Evolutionary conservation across 306 rosid genomes (phyloP).

Genomic region (Lotus japonicus): DNA sequence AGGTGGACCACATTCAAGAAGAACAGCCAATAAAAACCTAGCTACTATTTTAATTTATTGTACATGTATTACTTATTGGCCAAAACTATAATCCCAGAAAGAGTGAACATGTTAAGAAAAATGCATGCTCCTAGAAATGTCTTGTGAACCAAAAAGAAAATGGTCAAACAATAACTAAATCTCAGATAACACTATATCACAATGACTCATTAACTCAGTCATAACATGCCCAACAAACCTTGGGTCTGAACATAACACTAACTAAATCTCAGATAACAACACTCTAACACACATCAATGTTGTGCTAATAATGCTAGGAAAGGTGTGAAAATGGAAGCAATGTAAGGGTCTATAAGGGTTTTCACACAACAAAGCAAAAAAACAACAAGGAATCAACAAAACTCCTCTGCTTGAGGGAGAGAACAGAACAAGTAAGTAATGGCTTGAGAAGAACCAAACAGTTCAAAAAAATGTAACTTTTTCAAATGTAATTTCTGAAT

Average conservation of each 20-base stretch:
- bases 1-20: conserved; percentile 17
- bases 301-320: neutral
- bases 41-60: neutral
- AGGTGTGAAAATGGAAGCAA: neutral
- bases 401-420: neutral
- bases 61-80: neutral
- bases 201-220: neutral
- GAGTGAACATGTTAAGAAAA: neutral
- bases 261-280: conserved; percentile 12
- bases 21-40: conserved; percentile 2
- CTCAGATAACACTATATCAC: neutral
- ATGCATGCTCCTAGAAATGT: neutral
- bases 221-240: neutral
- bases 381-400: neutral
- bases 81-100: neutral
- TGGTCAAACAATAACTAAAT: neutral
- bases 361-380: neutral
- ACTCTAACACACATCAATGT: neutral
- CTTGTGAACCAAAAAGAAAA: neutral
- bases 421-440: neutral
- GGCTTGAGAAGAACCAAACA: conserved; percentile 5
- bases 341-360: neutral
- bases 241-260: neutral
- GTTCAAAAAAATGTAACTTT: neutral
- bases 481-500: neutral